Conservation (phyloP, 495 filamentous ascomycete genomes). For the Parachaetomium inaequale region DNA sequence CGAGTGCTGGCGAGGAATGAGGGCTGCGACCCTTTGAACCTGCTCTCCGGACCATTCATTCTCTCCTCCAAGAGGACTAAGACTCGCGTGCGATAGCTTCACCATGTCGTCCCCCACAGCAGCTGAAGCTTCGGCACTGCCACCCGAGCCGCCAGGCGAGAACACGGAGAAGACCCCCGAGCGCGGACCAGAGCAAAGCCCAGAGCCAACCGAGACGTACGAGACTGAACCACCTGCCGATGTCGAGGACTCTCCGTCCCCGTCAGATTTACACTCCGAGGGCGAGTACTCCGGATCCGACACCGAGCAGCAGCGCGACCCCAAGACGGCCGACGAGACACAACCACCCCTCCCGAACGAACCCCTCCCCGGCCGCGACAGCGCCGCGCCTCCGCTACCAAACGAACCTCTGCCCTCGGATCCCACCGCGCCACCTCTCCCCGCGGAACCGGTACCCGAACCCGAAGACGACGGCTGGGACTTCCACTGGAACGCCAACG, state of each 20-base stretch:
- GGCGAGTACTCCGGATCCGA: constrained; percentile 20
- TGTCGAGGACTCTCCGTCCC: not conserved
- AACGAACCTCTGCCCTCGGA: constrained; percentile 27
- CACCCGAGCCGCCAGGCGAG: not conserved
- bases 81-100: not conserved
- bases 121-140: constrained; percentile 2
- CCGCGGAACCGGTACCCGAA: constrained; percentile 38
- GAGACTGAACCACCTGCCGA: not conserved
- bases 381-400: constrained; percentile 28
- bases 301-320: not conserved
- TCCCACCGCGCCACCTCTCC: constrained; percentile 35
- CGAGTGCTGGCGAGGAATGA: not conserved
- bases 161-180: not conserved
- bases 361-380: constrained; percentile 8
- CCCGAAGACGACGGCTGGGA: constrained; percentile 81
- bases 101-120: constrained; percentile 12
- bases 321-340: not conserved
- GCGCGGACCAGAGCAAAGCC: not conserved
- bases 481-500: constrained; percentile 71
- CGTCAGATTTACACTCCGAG: constrained; percentile 14
- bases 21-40: not conserved
- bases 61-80: not conserved
- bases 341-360: constrained; percentile 16
- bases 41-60: not conserved
- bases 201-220: not conserved